Conservation (phyloP, 768 basidiomycete genomes). For the Kwoniella heveanensis region DNA sequence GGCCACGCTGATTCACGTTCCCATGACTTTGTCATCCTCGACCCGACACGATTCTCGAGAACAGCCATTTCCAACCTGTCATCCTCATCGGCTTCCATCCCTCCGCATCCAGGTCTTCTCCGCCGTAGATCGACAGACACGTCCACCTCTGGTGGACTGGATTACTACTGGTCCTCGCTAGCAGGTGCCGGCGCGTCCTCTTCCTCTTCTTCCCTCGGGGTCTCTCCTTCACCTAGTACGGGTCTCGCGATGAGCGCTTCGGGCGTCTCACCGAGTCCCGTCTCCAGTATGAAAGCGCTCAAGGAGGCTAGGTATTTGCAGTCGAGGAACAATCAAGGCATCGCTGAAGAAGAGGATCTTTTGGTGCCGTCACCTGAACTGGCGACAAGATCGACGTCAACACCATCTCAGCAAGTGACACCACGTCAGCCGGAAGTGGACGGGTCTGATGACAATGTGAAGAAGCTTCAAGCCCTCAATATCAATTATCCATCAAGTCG, state of each 20-base stretch:
- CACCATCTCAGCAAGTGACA: background rate
- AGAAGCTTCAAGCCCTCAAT: conserved; percentile 1
- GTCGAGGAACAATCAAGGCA: background rate
- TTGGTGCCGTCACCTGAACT: background rate
- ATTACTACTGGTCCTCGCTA: conserved; percentile 42
- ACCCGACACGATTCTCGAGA: no score
- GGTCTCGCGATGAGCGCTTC: conserved; percentile 3
- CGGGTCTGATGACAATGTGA: background rate
- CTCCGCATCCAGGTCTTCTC: conserved; percentile 16
- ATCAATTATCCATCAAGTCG: conserved; percentile 7
- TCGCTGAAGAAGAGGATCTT: background rate
- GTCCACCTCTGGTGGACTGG: conserved; percentile 39
- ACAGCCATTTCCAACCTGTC: conserved; percentile 25
- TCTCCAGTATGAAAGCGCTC: background rate
- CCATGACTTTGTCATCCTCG: no score
- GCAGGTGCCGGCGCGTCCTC: conserved; percentile 41
- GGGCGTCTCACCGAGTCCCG: background rate
- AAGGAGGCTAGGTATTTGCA: background rate
- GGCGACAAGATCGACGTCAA: background rate
- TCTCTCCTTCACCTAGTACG: conserved; percentile 29
- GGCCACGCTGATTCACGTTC: no score
- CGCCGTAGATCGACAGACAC: conserved; percentile 37
- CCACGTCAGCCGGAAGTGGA: conserved; percentile 7
- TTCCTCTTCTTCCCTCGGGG: conserved; percentile 35
- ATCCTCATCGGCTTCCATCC: conserved; percentile 19